These are phyloP conservation scores for Fusarium sp. DNA, from an alignment of 2,329 filamentous ascomycete genomes.

Conservation along the genomic window DNA sequence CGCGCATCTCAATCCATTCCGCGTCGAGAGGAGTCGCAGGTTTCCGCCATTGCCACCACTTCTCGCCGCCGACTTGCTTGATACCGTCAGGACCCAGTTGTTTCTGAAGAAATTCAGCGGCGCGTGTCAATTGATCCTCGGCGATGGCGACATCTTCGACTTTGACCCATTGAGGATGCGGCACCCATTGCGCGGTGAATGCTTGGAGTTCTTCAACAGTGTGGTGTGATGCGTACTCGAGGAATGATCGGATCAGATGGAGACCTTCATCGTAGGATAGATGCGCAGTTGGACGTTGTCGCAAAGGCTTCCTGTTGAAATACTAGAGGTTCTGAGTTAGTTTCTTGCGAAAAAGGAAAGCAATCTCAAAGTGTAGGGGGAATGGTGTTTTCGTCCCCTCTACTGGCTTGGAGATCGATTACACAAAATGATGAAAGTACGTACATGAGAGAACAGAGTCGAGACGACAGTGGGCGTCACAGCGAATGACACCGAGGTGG, in stretches of 20 bases:
- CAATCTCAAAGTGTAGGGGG: background rate
- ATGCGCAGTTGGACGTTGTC: conserved; percentile 86
- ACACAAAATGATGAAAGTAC: conserved; percentile 46
- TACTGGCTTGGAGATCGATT: conserved; percentile 10
- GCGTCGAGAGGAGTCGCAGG: conserved; percentile 75
- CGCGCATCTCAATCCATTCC: conserved; percentile 97
- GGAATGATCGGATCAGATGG: conserved; percentile 85
- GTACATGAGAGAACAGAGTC: conserved; percentile 87
- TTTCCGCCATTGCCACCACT: conserved; percentile 91
- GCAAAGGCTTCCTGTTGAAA: conserved; percentile 79
- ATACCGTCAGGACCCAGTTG: conserved; percentile 85
- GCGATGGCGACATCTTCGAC: conserved; percentile 77
- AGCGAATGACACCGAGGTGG: conserved; percentile 82
- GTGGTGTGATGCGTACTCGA: conserved; percentile 86
- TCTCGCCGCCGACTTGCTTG: conserved; percentile 79
- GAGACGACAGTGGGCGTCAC: conserved; percentile 89
- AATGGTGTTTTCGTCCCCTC: conserved; percentile 1
- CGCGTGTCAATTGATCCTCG: conserved; percentile 69
- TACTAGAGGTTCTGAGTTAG: conserved; percentile 66
- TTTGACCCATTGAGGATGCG: conserved; percentile 87
- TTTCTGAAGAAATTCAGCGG: conserved; percentile 74
- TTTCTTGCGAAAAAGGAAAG: conserved; percentile 2
- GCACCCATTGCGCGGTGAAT: conserved; percentile 93
- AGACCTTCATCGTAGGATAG: conserved; percentile 96
- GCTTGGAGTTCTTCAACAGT: conserved; percentile 93